phyloP scores from a whole-genome alignment of 1,139 yeast species.

The Tardiomyces depauwii region DNA sequence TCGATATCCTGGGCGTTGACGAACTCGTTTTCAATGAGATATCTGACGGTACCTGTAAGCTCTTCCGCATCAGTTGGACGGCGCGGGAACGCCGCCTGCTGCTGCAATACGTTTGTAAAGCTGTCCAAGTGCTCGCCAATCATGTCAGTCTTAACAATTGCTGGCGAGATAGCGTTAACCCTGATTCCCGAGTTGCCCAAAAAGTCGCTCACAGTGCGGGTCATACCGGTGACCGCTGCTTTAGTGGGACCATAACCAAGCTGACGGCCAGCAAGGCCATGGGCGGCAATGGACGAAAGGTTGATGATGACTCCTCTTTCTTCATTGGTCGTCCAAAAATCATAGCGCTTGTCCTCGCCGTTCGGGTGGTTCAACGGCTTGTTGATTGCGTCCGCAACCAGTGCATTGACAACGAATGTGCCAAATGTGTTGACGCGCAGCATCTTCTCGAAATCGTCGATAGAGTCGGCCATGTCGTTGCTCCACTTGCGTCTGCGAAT shows the following conservation, averaged over 20 bases:
- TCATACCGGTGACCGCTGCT: conserved; percentile 51
- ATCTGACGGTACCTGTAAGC: conserved; percentile 8
- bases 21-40: conserved; percentile 8
- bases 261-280: conserved; percentile 10
- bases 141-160: conserved; percentile 50
- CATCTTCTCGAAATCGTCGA: conserved; percentile 10
- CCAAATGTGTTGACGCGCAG: conserved; percentile 11
- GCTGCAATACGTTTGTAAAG: conserved; percentile 5
- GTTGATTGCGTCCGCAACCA: conserved; percentile 12
- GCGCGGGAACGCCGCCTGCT: conserved; percentile 10
- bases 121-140: conserved; percentile 22
- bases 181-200: conserved; percentile 31
- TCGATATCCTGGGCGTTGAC: conserved; percentile 10
- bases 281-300: conserved; percentile 10
- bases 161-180: conserved; percentile 50
- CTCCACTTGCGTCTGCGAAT: conserved; percentile 8
- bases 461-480: conserved; percentile 11
- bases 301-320: conserved; percentile 12
- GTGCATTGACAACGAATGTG: conserved; percentile 11
- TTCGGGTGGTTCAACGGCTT: conserved; percentile 8
- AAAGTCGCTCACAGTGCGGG: conserved; percentile 43
- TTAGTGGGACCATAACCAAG: conserved; percentile 28
- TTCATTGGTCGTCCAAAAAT: conserved; percentile 12
- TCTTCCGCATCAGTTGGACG: conserved; percentile 9
- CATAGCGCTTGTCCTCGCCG: conserved; percentile 5